Conservation (phyloP, 768 basidiomycete species). For the Thelephora ganbajun region DNA sequence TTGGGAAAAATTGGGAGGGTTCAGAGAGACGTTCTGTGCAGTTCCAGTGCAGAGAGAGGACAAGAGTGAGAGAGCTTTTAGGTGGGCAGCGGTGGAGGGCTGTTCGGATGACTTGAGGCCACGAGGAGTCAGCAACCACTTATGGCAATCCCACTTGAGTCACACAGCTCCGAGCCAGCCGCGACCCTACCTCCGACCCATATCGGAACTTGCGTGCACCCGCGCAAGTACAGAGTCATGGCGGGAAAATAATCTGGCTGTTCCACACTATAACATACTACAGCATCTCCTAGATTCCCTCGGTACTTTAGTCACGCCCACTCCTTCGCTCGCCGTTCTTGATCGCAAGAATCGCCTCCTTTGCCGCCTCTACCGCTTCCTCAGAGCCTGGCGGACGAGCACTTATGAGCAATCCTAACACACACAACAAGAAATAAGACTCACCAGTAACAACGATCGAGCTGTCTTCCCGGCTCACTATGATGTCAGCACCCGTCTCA, state of each 20-base stretch:
- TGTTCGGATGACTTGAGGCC: too few relatives aligned
- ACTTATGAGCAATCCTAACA: background rate
- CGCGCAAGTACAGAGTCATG: background rate
- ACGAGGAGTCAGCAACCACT: too few relatives aligned
- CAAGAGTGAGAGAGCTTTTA: too few relatives aligned
- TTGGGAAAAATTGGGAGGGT: too few relatives aligned
- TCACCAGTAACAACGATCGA: conserved; percentile 79
- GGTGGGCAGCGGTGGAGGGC: too few relatives aligned
- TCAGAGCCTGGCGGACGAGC: conserved; percentile 39
- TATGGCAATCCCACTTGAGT: too few relatives aligned
- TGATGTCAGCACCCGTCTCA: conserved; percentile 88
- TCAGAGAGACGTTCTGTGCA: too few relatives aligned
- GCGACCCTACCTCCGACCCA: too few relatives aligned
- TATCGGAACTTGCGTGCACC: too few relatives aligned
- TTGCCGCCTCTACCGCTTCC: conserved; percentile 54
- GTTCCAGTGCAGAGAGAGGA: too few relatives aligned
- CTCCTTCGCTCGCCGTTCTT: conserved; percentile 11
- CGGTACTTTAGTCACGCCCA: conserved; percentile 6
- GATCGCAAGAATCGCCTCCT: conserved; percentile 61
- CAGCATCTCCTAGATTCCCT: background rate
- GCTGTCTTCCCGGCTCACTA: conserved; percentile 77
- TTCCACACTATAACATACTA: background rate
- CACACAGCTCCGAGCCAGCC: too few relatives aligned
- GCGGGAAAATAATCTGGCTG: background rate
- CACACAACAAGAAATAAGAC: conserved; percentile 13